These are phyloP conservation scores for Schwanniomyces pseudopolymorphus DNA, from an alignment of 805 yeast genomes.

Conservation along the genomic window DNA sequence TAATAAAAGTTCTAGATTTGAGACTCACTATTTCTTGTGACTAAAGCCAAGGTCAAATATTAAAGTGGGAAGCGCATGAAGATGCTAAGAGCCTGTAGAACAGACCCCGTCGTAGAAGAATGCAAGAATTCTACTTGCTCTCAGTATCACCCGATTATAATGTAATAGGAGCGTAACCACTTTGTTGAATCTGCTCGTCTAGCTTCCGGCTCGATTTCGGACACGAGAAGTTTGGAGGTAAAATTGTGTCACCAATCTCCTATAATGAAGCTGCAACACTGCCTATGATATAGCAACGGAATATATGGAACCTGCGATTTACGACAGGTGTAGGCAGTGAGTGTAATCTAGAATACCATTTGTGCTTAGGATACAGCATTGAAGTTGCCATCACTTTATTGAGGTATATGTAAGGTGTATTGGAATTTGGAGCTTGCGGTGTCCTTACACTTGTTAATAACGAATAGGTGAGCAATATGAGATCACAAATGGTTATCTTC, in stretches of 20 bases:
- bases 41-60: background rate
- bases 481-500: background rate
- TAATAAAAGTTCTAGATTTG: conserved; percentile 8
- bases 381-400: background rate
- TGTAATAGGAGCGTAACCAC: background rate
- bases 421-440: background rate
- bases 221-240: background rate
- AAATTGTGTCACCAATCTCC: background rate
- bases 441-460: background rate
- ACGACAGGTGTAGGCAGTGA: background rate
- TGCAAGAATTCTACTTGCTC: background rate
- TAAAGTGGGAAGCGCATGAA: background rate
- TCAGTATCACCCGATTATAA: background rate
- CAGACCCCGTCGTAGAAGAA: background rate
- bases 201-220: background rate
- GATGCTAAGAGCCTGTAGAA: background rate
- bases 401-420: background rate
- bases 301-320: background rate
- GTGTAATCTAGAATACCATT: background rate
- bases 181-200: background rate
- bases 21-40: background rate
- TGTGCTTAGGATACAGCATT: background rate
- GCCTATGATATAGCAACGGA: background rate
- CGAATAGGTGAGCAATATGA: background rate
- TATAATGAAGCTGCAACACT: background rate